Base-by-base conservation (phyloP, 345 rosid species). In the Ceriops decandra region DNA sequence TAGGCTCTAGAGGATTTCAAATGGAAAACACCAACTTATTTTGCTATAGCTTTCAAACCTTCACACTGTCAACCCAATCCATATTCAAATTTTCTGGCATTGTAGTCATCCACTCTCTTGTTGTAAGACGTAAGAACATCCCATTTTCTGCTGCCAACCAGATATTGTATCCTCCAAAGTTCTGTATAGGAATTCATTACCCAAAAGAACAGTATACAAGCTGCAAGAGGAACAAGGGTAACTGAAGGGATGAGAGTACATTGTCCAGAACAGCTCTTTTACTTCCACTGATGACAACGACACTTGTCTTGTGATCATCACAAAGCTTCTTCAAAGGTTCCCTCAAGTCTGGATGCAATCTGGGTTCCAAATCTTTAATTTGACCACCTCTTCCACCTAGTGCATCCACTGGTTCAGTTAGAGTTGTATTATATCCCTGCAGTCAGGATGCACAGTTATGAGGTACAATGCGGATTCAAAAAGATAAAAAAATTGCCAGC, bases 131-230 rank as follows among this genome's bases (percentile, higher is more conserved):
- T 54, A 85, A 64, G 64, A 83, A 85, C 86, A 85, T 85, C 57
- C 89, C 89, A 66, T 85, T 81, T 79, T 85, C 89, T 52, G 86
- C 89, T 52, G 89, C 89, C 81, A 85, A 70, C 89, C 89, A 85
- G 79, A 85, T 58, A 27, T 79, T 64, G 78, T 76, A 85, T 58
- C 79, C 86, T 13, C 79, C 82, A 73, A 85, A 85, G 62, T 83
- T 83, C 89, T 85, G 86, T 57, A 71, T 7, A 68, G 52, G 24
- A 68, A 68, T 53, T 60, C 26, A n/a, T 60, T 57, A 74, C 59
- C 30, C 28, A 54, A 54, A 67, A 54, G 28, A n/a, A 20, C 52
- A 63, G 28, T 38, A 64, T 60, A 52, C 46, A 54, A 70, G 27
- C 36, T n/a, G 64, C 19, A 61, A 59, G 31, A 9, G 16, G 16